A percentile compares a stretch with the other conserved stretches of the same genome.
Conservation (phyloP, 148 eudicot genomes). For the Camellia sinensis region DNA sequence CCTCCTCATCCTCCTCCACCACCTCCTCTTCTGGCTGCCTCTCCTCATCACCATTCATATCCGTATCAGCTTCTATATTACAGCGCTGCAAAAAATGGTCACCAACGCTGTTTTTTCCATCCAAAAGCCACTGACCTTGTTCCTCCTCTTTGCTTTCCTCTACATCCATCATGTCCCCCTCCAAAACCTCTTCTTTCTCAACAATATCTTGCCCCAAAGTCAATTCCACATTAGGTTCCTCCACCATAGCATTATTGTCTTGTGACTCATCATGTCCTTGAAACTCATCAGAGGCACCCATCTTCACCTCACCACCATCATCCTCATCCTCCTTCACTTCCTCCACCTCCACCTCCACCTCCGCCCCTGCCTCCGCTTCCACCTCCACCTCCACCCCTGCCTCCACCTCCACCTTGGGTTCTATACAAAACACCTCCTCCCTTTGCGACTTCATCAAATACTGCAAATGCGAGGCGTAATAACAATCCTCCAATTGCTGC, state of each 20-base stretch:
- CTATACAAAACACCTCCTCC: conserved; percentile 33
- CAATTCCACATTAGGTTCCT: conserved; percentile 39
- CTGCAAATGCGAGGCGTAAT: conserved; percentile 88
- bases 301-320: conserved; percentile 36
- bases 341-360: conserved; percentile 22
- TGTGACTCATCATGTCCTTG: conserved; percentile 4
- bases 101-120: conserved; percentile 32
- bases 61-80: conserved; percentile 24
- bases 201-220: conserved; percentile 37
- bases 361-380: conserved; percentile 25
- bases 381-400: conserved; percentile 31
- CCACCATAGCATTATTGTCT: conserved; percentile 17
- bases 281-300: conserved; percentile 30
- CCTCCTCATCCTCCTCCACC: conserved; percentile 29
- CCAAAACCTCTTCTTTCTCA: conserved; percentile 37
- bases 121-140: conserved; percentile 46
- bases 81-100: conserved; percentile 59
- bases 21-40: conserved; percentile 29
- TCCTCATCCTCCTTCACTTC: conserved; percentile 20
- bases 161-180: conserved; percentile 41
- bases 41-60: conserved; percentile 25
- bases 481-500: conserved; percentile 50
- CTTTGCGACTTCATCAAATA: conserved; percentile 57
- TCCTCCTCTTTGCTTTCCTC: conserved; percentile 40
- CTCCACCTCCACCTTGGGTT: conserved; percentile 12